These are phyloP conservation scores for Gossypium lobatum DNA, from an alignment of 441 rosid species.

Conservation along the genomic window DNA sequence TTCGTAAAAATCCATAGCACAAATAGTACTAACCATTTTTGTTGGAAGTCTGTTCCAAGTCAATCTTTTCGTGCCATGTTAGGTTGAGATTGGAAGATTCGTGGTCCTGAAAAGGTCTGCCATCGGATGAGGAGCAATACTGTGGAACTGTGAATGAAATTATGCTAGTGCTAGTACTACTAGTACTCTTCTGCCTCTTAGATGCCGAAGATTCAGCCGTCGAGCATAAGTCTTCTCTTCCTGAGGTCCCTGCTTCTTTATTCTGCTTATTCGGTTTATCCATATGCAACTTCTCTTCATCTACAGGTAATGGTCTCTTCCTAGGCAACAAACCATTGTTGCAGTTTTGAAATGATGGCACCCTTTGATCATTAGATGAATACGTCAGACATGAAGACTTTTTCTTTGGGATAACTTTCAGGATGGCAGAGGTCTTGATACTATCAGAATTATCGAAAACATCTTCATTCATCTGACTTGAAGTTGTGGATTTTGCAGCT, in stretches of 20 bases:
- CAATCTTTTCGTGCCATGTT: conserved; percentile 32
- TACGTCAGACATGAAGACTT: conserved; percentile 33
- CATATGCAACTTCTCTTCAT: conserved; percentile 24
- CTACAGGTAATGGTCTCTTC: conserved; percentile 41
- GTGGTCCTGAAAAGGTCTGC: conserved; percentile 36
- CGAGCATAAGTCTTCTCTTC: conserved; percentile 46
- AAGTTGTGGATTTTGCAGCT: conserved; percentile 35
- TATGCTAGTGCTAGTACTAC: conserved; percentile 20
- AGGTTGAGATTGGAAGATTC: conserved; percentile 36
- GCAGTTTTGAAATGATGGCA: conserved; percentile 40
- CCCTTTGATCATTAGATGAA: conserved; percentile 79
- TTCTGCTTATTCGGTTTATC: conserved; percentile 22
- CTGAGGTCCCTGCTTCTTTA: conserved; percentile 25
- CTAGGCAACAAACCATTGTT: conserved; percentile 26
- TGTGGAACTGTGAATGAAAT: conserved; percentile 57
- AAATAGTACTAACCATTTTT: conserved; percentile 32
- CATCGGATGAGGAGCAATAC: conserved; percentile 39
- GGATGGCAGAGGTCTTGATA: conserved; percentile 29
- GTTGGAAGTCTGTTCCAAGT: conserved; percentile 29
- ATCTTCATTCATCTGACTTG: conserved; percentile 43
- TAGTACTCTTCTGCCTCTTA: conserved; percentile 26
- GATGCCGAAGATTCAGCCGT: conserved; percentile 66
- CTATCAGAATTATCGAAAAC: conserved; percentile 58
- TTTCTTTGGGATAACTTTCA: conserved; percentile 36
- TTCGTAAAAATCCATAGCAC: not conserved